Percentiles rank a stretch among this genome's conserved stretches.
Conservation (phyloP, 768 basidiomycete species). For the Rhodotorula babjevae region DNA sequence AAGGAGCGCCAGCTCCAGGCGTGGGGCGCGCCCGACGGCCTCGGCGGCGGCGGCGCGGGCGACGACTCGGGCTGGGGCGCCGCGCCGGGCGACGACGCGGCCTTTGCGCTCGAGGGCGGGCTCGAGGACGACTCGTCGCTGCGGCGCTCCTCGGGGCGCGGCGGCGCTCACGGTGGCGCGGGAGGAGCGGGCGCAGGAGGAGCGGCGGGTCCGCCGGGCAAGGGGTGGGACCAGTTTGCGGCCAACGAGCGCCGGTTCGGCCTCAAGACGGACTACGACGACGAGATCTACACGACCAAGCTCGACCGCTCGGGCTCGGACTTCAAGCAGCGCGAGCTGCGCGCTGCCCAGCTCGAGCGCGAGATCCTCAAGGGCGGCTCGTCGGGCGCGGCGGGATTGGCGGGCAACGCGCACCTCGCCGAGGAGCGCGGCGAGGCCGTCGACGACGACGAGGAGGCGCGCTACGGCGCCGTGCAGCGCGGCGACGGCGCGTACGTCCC, state of each 20-base stretch:
- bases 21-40: slow-evolving; percentile 9
- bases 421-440: slow-evolving; percentile 69
- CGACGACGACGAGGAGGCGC: slow-evolving; percentile 88
- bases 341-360: slow-evolving; percentile 79
- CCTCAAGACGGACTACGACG: slow-evolving; percentile 82
- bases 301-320: slow-evolving; percentile 77
- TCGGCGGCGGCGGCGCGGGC: no score
- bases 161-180: not conserved
- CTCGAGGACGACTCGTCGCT: slow-evolving; percentile 15
- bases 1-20: slow-evolving; percentile 36
- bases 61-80: slow-evolving; percentile 7
- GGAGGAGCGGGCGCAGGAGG: no score
- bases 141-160: not conserved
- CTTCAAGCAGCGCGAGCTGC: slow-evolving; percentile 79
- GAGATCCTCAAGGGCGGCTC: slow-evolving; percentile 70
- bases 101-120: not conserved
- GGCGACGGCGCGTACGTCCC: slow-evolving; percentile 87
- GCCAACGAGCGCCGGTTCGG: slow-evolving; percentile 91
- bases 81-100: not conserved
- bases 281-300: slow-evolving; percentile 90
- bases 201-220: slow-evolving; percentile 22
- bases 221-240: slow-evolving; percentile 82
- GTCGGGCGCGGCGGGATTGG: slow-evolving; percentile 29
- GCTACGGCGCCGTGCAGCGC: slow-evolving; percentile 88
- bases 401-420: slow-evolving; percentile 76